Percentiles rank a stretch among this genome's conserved stretches.
These are phyloP conservation scores for Camellia oleifera DNA, from an alignment of 179 eudicot species.

Conservation along the genomic window DNA sequence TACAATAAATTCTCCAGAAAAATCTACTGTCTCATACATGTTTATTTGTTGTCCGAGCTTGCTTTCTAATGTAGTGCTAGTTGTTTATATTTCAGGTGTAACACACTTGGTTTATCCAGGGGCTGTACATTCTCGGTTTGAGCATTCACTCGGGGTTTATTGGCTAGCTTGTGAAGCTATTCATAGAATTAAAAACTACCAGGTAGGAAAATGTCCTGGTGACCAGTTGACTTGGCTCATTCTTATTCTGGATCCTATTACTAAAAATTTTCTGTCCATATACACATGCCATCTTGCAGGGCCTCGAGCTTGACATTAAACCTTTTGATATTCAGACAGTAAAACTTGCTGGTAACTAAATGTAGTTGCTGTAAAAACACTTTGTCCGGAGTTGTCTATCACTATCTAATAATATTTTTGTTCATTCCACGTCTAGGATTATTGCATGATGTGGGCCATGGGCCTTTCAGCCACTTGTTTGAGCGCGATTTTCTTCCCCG, in stretches of 20 bases:
- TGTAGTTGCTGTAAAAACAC: not conserved
- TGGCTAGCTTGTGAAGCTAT: slow-evolving; percentile 66
- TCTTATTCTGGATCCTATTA: slow-evolving; percentile 17
- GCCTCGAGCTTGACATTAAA: slow-evolving; percentile 63
- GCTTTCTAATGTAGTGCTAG: not conserved
- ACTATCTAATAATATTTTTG: not conserved
- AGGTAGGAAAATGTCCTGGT: slow-evolving; percentile 33
- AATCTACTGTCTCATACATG: not conserved
- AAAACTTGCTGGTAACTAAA: slow-evolving; percentile 56
- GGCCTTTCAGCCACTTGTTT: slow-evolving; percentile 85
- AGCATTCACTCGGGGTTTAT: slow-evolving; percentile 79
- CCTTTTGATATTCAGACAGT: slow-evolving; percentile 57
- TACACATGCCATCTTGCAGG: slow-evolving; percentile 33
- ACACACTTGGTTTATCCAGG: slow-evolving; percentile 73
- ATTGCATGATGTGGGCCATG: slow-evolving; percentile 82
- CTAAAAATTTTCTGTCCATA: slow-evolving; percentile 2
- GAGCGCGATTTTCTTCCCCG: slow-evolving; percentile 64
- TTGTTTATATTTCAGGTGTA: slow-evolving; percentile 37
- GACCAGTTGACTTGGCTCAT: slow-evolving; percentile 4
- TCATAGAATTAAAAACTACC: slow-evolving; percentile 40
- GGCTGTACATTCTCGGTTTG: slow-evolving; percentile 82
- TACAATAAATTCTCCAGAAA: not conserved
- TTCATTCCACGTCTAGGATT: slow-evolving; percentile 39
- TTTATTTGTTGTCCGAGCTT: not conserved
- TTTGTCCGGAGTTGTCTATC: not conserved